Base-by-base conservation (phyloP, 2,329 filamentous ascomycete genomes). In the Stachybotrys elegans region DNA sequence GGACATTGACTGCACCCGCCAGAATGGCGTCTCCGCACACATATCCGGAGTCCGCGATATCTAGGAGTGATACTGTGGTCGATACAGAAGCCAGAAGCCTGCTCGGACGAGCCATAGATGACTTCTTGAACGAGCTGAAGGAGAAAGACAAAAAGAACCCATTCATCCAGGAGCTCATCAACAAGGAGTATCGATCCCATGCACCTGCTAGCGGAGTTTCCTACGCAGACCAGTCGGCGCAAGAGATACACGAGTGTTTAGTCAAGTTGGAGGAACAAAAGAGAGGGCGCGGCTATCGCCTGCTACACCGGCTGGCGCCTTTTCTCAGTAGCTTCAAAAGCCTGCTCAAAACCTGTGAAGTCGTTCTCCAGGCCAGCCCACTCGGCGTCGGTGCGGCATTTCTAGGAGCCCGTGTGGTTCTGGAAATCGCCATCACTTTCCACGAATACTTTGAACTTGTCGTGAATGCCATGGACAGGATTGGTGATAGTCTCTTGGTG, bases 401-500 rank as follows among this genome's bases (percentile, higher is more conserved):
- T 22, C 11, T 21, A 4, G 36, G 36, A 12, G 36, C 36, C 12
- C 36, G 36, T 7, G 21, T 39, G 11, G 36, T 39, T 8, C 19
- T 39, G 9, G 36, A 39, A 12, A 19, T 39, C n/a, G 36, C 36
- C 17, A 23, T 39, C 21, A 23, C 11, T 14, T 21, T 21, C 21
- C 19, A 23, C 19, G 21, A 17, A 39, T 39, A 39, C 20, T 23
- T 39, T n/a, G 22, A 39, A 19, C 22, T 39, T 22, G 21, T 39
- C 7, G 36, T 39, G 19, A 21, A 23, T 14, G 36, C 36, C 36
- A 39, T 39, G 36, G 36, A 39, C 13, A 22, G 22, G 36, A 39
- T 39, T 13, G 36, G 36, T 6, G 36, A 22, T 21, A 22, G n/a
- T 16, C 36, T 39, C 20, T 12, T 23, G 9, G 19, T 13, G 8